phyloP scores from a whole-genome alignment of 257 asterid genomes.

The Nicotiana benthamiana region DNA sequence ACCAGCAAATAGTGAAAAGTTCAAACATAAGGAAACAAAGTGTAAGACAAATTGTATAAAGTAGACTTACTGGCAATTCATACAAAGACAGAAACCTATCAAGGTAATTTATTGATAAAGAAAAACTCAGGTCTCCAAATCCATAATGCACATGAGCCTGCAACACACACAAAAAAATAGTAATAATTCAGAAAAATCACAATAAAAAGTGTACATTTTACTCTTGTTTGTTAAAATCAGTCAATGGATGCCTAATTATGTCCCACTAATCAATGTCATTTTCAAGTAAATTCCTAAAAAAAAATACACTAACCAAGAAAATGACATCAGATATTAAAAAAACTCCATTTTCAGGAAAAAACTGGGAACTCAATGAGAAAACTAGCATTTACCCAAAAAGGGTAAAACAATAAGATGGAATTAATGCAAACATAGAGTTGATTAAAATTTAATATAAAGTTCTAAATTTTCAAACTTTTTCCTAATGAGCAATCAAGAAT shows the following conservation, averaged over 20 bases:
- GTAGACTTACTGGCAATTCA: constrained; percentile 30
- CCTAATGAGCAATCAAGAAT: not conserved
- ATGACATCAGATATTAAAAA: not conserved
- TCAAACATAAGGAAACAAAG: not conserved
- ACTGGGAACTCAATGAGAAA: not conserved
- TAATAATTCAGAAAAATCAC: not conserved
- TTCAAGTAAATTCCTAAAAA: not conserved
- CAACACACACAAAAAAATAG: not conserved
- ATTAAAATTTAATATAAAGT: not conserved
- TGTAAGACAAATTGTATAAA: not conserved
- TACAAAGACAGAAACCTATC: constrained; percentile 31
- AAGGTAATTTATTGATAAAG: constrained; percentile 28
- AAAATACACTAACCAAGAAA: not conserved
- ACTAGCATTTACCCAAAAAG: not conserved
- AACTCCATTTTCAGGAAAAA: not conserved
- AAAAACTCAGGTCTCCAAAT: constrained; percentile 26
- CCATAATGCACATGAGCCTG: constrained; percentile 32
- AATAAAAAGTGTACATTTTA: not conserved
- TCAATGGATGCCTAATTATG: not conserved
- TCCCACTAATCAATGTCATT: not conserved
- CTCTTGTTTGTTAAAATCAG: not conserved
- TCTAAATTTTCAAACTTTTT: not conserved
- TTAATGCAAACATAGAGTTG: not conserved
- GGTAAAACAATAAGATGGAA: not conserved
- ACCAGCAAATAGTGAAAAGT: constrained; percentile 4